Evolutionary conservation across 2,329 filamentous ascomycete genomes (phyloP).

Genomic region (Elsinoe australis): DNA sequence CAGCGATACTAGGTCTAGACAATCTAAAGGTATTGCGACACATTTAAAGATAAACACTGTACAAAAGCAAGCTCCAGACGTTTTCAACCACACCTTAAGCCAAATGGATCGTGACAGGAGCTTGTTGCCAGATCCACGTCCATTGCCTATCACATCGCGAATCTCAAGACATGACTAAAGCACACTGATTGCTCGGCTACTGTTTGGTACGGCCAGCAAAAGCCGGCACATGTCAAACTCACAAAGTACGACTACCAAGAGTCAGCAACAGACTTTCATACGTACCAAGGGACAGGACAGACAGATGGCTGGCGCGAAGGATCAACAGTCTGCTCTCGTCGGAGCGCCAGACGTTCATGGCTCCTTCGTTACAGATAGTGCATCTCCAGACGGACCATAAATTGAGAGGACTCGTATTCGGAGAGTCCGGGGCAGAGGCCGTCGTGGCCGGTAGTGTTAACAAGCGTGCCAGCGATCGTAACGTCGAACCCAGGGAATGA

Average conservation of each 20-base stretch:
- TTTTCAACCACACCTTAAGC: background rate
- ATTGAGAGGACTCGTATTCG: slow-evolving; percentile 3
- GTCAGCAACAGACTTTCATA: background rate
- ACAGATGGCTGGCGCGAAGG: background rate
- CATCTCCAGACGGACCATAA: background rate
- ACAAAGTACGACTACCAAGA: background rate
- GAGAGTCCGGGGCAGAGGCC: background rate
- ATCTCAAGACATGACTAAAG: background rate
- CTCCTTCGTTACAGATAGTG: background rate
- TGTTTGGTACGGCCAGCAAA: slow-evolving; percentile 4
- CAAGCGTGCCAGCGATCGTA: background rate
- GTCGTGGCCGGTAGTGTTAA: background rate
- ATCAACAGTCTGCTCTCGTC: too few species aligned
- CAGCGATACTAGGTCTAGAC: too few species aligned
- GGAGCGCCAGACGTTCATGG: too few species aligned
- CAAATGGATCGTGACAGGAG: background rate
- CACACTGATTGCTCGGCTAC: background rate
- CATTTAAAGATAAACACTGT: too few species aligned
- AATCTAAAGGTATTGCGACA: too few species aligned
- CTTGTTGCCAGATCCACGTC: background rate
- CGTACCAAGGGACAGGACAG: background rate
- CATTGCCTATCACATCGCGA: too few species aligned
- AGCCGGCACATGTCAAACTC: background rate
- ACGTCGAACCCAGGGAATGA: slow-evolving; percentile 5
- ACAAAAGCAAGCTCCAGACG: background rate